Evolutionary conservation across 495 filamentous ascomycete species (phyloP), one percentile per base, ranked within the genome.

Genomic region (Penicillium maclennaniae): DNA sequence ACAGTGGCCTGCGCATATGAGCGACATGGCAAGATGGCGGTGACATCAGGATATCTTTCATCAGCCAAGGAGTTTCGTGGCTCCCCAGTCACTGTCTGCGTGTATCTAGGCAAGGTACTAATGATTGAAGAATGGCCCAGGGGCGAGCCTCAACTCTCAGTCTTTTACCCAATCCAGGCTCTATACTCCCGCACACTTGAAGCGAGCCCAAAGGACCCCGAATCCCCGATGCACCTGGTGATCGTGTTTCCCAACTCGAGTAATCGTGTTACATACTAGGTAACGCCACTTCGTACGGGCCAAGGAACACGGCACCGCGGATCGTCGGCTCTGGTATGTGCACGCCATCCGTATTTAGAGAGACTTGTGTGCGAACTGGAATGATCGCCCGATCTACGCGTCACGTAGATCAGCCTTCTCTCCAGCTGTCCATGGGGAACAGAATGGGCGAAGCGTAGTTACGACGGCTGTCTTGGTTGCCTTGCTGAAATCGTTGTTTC

Each of bases 331-430:
- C 14, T 12, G 10, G 31, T 10, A 1, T 34, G 10, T 34, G 1
- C 15, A 34, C 31, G 4, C 27, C 10, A 12, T 34, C 27, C 10
- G 31, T 34, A 34, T 34, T 10, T 9, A 34, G 15, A 34, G 10
- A 31, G 28, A 10, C 4, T 31, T 31, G 28, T 31, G 8, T 4
- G 31, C 31, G 10, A 34, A 34, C 3, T 14, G 10, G 14, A 41
- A 41, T 49, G 37, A 49, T 41, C 47, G 37, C 37, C 15, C 27
- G 47, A 49, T 49, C 37, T 37, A 16, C 37, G 17, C 7, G 36
- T 19, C 21, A 20, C 19, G 8, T 6, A 15, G 20, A 26, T 38
- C 45, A 9, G 19, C 20, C 20, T 36, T 46, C 27, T n/a, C 16
- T 47, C 8, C 8, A 6, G 28, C 9, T 14, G 16, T 6, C 1